Percentiles rank a stretch among this genome's conserved stretches.
Conservation (phyloP, 176 grass and related monocot genomes). For the Avena atlantica region DNA sequence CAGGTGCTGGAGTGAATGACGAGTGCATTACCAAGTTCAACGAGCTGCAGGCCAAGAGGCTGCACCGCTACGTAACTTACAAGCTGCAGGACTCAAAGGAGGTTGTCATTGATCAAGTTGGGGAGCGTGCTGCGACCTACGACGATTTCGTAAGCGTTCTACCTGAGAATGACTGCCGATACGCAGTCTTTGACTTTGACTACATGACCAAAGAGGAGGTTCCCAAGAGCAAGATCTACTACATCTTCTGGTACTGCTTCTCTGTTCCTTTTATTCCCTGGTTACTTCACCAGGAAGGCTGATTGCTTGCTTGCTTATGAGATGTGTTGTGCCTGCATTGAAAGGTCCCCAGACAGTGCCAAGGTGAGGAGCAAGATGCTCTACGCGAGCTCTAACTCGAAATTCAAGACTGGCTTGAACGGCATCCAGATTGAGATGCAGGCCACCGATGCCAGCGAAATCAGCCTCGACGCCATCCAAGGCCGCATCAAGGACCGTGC, state of each 20-base stretch:
- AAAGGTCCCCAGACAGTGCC: conserved; percentile 69
- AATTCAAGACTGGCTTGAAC: conserved; percentile 67
- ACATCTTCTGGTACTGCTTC: conserved; percentile 72
- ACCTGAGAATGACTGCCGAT: conserved; percentile 77
- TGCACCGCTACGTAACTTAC: conserved; percentile 73
- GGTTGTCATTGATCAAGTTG: conserved; percentile 69
- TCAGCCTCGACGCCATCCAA: conserved; percentile 68
- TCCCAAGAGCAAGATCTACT: conserved; percentile 94
- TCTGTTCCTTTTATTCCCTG: neutral
- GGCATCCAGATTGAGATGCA: conserved; percentile 84
- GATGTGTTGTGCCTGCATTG: conserved; percentile 13
- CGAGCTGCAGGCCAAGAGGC: conserved; percentile 86
- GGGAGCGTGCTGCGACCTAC: conserved; percentile 54
- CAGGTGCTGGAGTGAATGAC: conserved; percentile 75
- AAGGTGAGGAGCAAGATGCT: conserved; percentile 93
- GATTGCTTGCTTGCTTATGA: conserved; percentile 1
- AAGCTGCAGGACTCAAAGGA: conserved; percentile 77
- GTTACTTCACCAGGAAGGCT: neutral
- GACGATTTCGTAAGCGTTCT: conserved; percentile 68
- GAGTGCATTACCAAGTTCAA: conserved; percentile 77
- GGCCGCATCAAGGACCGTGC: conserved; percentile 68
- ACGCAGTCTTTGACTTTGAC: conserved; percentile 79
- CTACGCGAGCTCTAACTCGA: conserved; percentile 74
- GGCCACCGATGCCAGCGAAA: conserved; percentile 75
- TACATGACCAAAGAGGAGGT: conserved; percentile 77